Evolutionary conservation across 306 rosid species (phyloP), one percentile per base, ranked within the genome.

Genomic region (Abrus precatorius): DNA sequence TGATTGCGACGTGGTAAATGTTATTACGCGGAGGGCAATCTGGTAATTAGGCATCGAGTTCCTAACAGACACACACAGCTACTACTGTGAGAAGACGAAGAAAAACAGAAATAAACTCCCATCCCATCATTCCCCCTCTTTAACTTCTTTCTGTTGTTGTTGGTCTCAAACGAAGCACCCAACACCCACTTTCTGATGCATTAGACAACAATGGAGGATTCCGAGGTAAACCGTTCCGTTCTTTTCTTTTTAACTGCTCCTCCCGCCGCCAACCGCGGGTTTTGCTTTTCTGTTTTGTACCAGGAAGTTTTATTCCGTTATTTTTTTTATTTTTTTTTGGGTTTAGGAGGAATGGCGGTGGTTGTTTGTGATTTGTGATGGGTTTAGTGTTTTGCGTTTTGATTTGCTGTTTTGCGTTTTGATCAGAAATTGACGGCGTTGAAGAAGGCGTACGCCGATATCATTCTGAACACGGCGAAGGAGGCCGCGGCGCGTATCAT

Each of bases 401-500:
- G 27, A 69, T 76, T 78, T 57, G 47, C 8, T 62, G 36, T 75
- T 63, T 50, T 70, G 40, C 32, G 60, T 61, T 64, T 59, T 83
- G 72, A 74, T 69, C 88, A 93, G 97, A 93, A 93, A 87, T 80
- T 91, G 89, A 87, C 86, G 84, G 94, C 97, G 10, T 82, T 91
- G 87, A 91, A 93, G 92, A 93, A 87, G 88, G 97, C 94, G 0
- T 93, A 93, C 57, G 97, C 94, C 41, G 97, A 93, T 79, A 90
- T 88, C 68, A 91, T 93, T 7, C 93, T 93, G 4, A 88, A 93
- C 74, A 91, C 94, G 64, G 97, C 97, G 8, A 93, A 93, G 81
- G 97, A 93, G 49, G 91, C 97, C 7, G 97, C 96, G 67, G 92
- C 92, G 62, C 89, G 97, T 2, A 85, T 93, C 50, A 81, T 91